Base-by-base conservation (phyloP, 768 basidiomycete genomes). In the Kwoniella dejecticola region DNA sequence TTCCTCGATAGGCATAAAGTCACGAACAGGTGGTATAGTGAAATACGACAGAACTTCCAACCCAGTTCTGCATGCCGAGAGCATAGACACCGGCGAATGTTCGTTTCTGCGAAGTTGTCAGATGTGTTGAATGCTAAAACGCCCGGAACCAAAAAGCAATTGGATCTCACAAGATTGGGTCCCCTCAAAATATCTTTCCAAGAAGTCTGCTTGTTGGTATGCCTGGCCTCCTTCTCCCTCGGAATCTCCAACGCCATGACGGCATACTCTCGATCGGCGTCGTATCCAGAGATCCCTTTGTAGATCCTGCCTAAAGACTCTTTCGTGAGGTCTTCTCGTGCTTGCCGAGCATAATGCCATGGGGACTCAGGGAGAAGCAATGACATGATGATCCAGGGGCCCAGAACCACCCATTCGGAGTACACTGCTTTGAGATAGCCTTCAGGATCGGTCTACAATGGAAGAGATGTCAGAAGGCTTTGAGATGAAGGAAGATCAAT, bases 241-340 rank as follows among this genome's bases (percentile, higher is more conserved):
- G 42, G 29, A 7, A 70, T 42, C 17, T 54, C 52, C 15, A 41
- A 23, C 23, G 42, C 26, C 52, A 54, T 54, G 12, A 54, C 60
- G 21, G 38, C 41, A 44, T 64, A 70, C 40, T 70, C 65, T 48
- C 61, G 44, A 19, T 67, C 66, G 31, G 41, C 40, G 42, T 70
- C 66, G 40, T 64, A 70, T n/a, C 65, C 69, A 5, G 44, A 55
- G 38, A 70, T 54, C 12, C 62, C 62, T 30, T 57, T 54, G 38
- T 57, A 49, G 33, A 69, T 53, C 36, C 53, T 30, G 12, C 38
- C 12, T 19, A 61, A 53, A 7, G 57, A 45, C 5, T 53, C 38
- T 42, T 69, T 55, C 5, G 61, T 61, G 23, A 63, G 63, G 4
- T 66, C 64, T 41, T 60, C 55, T n/a, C 57, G 33, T 33, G 57